Evolutionary conservation across 2,329 filamentous ascomycete genomes (phyloP).

Genomic region (Apiospora koreana): DNA sequence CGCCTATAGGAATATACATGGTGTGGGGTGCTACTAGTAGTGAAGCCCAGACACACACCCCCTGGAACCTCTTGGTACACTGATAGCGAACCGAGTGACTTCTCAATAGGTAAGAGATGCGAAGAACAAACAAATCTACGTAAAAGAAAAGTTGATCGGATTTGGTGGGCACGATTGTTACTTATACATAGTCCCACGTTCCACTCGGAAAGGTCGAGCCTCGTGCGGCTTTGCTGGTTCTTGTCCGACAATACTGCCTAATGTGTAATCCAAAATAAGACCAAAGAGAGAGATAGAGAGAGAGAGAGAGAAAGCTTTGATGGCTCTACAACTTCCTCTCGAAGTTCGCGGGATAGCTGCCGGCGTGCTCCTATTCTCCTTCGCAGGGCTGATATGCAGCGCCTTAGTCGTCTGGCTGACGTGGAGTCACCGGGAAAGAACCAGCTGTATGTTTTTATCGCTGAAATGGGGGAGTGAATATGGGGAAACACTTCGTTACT

Average conservation of each 20-base stretch:
- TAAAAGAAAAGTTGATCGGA: not conserved
- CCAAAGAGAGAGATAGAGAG: not conserved
- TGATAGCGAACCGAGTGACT: not conserved
- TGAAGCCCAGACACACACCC: not conserved
- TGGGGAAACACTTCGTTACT: no score
- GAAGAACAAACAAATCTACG: not conserved
- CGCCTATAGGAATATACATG: not conserved
- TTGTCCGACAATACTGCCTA: not conserved
- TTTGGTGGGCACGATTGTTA: not conserved
- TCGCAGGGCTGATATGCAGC: slow-evolving; percentile 14
- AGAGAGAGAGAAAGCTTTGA: not conserved
- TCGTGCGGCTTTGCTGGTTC: not conserved
- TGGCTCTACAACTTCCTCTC: slow-evolving; percentile 17
- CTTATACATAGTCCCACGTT: not conserved
- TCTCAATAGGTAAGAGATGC: not conserved
- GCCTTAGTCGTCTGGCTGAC: slow-evolving; percentile 20
- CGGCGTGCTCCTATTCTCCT: slow-evolving; percentile 19
- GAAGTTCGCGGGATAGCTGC: slow-evolving; percentile 17
- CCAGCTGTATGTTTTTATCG: slow-evolving; percentile 17
- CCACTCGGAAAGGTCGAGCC: not conserved
- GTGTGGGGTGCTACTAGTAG: not conserved
- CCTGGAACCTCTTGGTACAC: not conserved
- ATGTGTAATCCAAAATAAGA: not conserved
- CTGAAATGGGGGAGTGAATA: not conserved
- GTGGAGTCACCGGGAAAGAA: slow-evolving; percentile 21